Evolutionary conservation across 768 basidiomycete species (phyloP), one percentile per base, ranked within the genome.

Genomic region (Tulasnella sp.): DNA sequence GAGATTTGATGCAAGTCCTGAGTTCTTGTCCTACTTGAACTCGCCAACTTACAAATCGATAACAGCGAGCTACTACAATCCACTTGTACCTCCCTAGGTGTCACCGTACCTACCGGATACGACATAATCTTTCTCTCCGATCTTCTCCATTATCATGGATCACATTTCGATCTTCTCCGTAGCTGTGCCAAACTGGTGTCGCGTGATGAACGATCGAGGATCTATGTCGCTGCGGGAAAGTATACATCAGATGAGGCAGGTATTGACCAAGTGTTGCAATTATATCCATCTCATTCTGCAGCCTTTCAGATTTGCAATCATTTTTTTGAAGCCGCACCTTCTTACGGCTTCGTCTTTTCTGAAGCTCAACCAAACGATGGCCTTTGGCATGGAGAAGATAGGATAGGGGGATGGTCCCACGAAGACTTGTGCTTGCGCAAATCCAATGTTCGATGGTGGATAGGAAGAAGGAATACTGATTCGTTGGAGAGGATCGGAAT

Each of bases 41-140:
- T 51, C 3, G 25, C n/a, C 8, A 19, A 41, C 24, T 3, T n/a
- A n/a, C n/a, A 25, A 24, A 22, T 13, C 28, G 6, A 16, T 25
- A 31, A 28, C 19, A 48, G 49, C 16, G 19, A 25, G 33, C 13
- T 51, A 16, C 33, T 47, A 4, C 28, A 39, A n/a, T n/a, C n/a
- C n/a, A n/a, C n/a, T n/a, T n/a, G n/a, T n/a, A n/a, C n/a, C n/a
- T n/a, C n/a, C n/a, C n/a, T n/a, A n/a, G n/a, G n/a, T n/a, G 10
- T 16, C n/a, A 33, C 27, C 10, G 20, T 33, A 28, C 22, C 22
- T 12, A 4, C 8, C 2, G 67, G 67, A 0, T 83, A 71, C 61
- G 79, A 83, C 57, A 58, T 73, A 15, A 66, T 84, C 44, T 72
- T 86, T 51, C 69, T 82, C 41, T 83, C 80, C 2, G 82, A 86